Percentiles rank a stretch among this genome's conserved stretches.
Conservation (phyloP, 2,329 filamentous ascomycete species). For the Cryphonectria carpinicola region DNA sequence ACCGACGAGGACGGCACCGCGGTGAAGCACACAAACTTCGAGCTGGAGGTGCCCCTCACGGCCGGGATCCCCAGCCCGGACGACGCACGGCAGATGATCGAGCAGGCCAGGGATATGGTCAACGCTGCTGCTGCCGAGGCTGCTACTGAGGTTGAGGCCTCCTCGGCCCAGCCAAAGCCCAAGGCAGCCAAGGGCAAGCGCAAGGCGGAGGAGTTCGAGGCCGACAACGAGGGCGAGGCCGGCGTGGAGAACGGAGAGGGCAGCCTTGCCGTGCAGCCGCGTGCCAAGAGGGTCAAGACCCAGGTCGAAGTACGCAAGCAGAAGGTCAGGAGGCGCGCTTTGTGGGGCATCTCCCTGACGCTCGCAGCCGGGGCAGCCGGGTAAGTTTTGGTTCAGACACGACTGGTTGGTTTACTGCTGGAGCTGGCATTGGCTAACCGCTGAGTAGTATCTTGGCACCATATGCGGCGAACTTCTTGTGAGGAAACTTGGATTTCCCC, state of each 20-base stretch:
- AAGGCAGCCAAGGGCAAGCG: constrained; percentile 64
- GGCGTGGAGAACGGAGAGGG: constrained; percentile 45
- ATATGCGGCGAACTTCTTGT: constrained; percentile 57
- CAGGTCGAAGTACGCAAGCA: constrained; percentile 83
- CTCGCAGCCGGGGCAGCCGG: constrained; percentile 91
- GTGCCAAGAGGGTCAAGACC: constrained; percentile 78
- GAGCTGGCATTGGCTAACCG: constrained; percentile 26
- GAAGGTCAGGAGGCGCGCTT: constrained; percentile 81
- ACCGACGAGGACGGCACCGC: constrained; percentile 61
- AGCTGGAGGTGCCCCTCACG: constrained; percentile 72
- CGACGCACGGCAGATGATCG: constrained; percentile 81
- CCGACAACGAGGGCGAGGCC: constrained; percentile 52
- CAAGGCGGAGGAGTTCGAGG: constrained; percentile 72
- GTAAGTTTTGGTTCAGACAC: constrained; percentile 60
- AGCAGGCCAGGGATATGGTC: constrained; percentile 87
- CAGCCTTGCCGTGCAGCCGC: constrained; percentile 46
- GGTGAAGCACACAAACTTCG: constrained; percentile 72
- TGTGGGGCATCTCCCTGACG: constrained; percentile 84
- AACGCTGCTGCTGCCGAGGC: constrained; percentile 58
- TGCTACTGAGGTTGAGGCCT: constrained; percentile 35
- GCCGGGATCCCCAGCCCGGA: constrained; percentile 74
- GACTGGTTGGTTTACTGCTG: not conserved
- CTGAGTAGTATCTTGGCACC: constrained; percentile 50
- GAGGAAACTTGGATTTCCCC: constrained; percentile 29
- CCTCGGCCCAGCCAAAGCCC: constrained; percentile 25